A percentile compares a stretch with the other conserved stretches of the same genome.
These are phyloP conservation scores for Penicillium canescens DNA, from an alignment of 495 filamentous ascomycete genomes.

Conservation along the genomic window DNA sequence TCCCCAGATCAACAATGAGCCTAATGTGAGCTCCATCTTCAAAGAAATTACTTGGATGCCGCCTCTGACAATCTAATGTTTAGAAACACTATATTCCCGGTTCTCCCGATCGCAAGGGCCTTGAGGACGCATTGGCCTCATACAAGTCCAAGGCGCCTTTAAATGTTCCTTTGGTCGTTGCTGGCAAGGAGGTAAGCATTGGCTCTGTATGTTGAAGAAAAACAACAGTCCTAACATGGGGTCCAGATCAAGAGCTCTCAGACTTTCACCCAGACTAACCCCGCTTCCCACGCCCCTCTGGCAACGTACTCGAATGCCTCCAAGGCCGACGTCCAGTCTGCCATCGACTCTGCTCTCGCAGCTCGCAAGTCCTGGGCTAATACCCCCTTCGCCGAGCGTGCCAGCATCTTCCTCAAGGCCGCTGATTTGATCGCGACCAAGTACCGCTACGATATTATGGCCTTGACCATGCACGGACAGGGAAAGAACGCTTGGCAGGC, in stretches of 20 bases:
- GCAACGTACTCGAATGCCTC: constrained; percentile 79
- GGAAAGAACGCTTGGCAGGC: constrained; percentile 97
- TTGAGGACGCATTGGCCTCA: constrained; percentile 66
- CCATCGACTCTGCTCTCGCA: constrained; percentile 77
- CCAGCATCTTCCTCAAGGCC: constrained; percentile 92
- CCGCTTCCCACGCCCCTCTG: constrained; percentile 71
- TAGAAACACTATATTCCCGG: constrained; percentile 87
- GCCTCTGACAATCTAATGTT: neutral
- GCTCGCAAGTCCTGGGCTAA: constrained; percentile 82
- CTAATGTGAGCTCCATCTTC: constrained; percentile 67
- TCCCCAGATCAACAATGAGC: constrained; percentile 86
- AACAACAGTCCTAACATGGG: neutral
- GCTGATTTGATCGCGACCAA: constrained; percentile 85
- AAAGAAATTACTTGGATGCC: neutral
- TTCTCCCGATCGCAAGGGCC: constrained; percentile 70
- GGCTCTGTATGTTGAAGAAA: neutral
- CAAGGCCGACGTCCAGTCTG: constrained; percentile 66
- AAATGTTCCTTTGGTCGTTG: constrained; percentile 76
- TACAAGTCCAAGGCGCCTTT: constrained; percentile 61
- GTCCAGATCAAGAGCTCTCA: constrained; percentile 37
- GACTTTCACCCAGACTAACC: constrained; percentile 64
- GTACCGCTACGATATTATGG: constrained; percentile 92
- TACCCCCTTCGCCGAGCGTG: constrained; percentile 82
- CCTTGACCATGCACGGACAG: constrained; percentile 89
- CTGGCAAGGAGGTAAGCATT: constrained; percentile 66